Conservation (phyloP, 768 basidiomycete genomes). For the Tulasnella sp. region DNA sequence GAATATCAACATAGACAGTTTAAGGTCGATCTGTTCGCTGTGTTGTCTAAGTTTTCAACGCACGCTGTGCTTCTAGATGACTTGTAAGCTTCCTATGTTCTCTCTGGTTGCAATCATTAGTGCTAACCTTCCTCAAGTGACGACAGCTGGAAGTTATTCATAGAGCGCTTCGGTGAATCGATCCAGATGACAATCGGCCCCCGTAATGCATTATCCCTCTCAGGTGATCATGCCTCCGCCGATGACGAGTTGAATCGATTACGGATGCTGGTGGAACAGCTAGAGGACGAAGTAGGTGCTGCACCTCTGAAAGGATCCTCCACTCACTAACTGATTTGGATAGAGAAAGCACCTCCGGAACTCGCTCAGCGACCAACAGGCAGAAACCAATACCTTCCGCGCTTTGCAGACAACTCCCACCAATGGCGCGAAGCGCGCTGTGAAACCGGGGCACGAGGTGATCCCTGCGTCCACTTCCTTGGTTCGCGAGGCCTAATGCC, state of each 20-base stretch:
- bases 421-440: neutral
- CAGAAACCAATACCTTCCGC: conserved; percentile 55
- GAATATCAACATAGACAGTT: conserved; percentile 37
- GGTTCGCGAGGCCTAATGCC: neutral
- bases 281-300: conserved; percentile 51
- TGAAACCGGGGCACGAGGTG: neutral
- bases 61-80: conserved; percentile 47
- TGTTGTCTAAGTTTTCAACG: conserved; percentile 56
- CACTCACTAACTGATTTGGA: neutral
- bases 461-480: no score
- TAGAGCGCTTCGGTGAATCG: conserved; percentile 48
- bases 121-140: conserved; percentile 36
- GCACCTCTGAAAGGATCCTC: neutral
- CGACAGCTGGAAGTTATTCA: conserved; percentile 49
- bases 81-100: conserved; percentile 43
- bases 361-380: conserved; percentile 50
- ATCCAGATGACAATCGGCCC: conserved; percentile 58
- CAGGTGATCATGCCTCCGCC: conserved; percentile 34
- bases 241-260: conserved; percentile 53
- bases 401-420: conserved; percentile 35
- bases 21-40: conserved; percentile 45
- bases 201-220: conserved; percentile 40
- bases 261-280: conserved; percentile 46
- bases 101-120: neutral
- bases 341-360: conserved; percentile 43